Conservation (phyloP, 2,329 filamentous ascomycete species). For the Alternaria triticina region DNA sequence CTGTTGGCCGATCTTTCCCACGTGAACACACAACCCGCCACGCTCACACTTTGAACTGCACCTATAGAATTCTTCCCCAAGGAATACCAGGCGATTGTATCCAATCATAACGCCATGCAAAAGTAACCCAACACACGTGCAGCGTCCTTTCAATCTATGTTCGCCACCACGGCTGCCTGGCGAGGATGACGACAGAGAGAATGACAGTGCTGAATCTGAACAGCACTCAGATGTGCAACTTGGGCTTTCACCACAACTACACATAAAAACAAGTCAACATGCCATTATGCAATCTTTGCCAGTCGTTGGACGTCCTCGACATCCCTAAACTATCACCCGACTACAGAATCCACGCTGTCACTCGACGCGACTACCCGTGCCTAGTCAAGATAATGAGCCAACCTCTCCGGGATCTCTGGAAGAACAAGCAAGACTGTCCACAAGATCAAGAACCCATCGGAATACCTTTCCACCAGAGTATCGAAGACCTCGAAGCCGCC, state of each 20-base stretch:
- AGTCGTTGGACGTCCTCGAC: neutral
- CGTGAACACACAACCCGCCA: no score
- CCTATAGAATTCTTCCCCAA: neutral
- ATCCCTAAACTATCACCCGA: neutral
- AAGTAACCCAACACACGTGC: neutral
- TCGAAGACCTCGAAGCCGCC: neutral
- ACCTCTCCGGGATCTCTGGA: neutral
- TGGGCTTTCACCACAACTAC: neutral
- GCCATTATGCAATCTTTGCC: neutral
- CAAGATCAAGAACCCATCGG: neutral
- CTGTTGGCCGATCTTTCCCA: neutral
- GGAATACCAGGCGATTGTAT: no score
- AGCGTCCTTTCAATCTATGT: neutral
- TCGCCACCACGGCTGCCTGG: neutral
- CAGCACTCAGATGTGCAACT: neutral
- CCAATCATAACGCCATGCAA: neutral
- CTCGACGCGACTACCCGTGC: neutral
- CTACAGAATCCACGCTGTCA: neutral
- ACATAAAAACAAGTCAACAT: neutral
- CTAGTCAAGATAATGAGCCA: neutral
- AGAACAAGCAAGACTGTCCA: neutral
- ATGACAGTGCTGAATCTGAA: neutral
- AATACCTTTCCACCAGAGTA: neutral
- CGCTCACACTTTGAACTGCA: neutral
- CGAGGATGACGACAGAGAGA: neutral